Percentiles rank a stretch among this genome's conserved stretches.
Conservation (phyloP, 495 filamentous ascomycete species). For the Penicillium antarcticum region DNA sequence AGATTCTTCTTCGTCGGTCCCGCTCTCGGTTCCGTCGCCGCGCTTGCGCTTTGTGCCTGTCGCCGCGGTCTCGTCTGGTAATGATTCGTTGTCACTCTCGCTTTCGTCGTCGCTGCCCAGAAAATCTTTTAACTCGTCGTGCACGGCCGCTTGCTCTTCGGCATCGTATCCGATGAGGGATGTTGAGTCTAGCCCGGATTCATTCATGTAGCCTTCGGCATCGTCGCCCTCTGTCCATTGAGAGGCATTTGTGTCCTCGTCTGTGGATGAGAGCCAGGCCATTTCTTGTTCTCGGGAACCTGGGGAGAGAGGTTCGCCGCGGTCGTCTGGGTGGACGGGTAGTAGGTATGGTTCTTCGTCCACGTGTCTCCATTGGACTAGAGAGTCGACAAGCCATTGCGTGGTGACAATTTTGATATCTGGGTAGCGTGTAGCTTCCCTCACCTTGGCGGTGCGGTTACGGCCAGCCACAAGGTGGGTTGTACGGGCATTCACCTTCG, state of each 20-base stretch:
- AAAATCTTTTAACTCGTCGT: constrained; percentile 77
- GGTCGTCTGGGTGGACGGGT: constrained; percentile 59
- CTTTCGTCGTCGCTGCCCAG: constrained; percentile 64
- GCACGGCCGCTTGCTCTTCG: constrained; percentile 49
- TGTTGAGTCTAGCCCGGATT: constrained; percentile 26
- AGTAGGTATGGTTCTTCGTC: constrained; percentile 74
- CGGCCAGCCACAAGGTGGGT: constrained; percentile 71
- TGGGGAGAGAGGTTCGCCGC: constrained; percentile 39
- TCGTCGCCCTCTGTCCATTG: constrained; percentile 37
- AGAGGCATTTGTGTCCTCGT: constrained; percentile 41
- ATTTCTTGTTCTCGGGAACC: constrained; percentile 33
- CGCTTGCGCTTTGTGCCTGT: constrained; percentile 42
- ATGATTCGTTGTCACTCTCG: constrained; percentile 44
- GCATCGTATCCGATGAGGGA: constrained; percentile 42
- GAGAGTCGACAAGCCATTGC: constrained; percentile 81
- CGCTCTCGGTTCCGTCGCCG: constrained; percentile 29
- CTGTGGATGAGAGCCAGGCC: constrained; percentile 39
- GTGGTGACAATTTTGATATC: constrained; percentile 85
- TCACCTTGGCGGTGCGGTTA: constrained; percentile 86
- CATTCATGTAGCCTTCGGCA: constrained; percentile 44
- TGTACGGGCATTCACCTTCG: constrained; percentile 53
- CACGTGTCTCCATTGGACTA: constrained; percentile 72
- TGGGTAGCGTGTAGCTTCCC: constrained; percentile 66
- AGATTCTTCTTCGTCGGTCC: constrained; percentile 27
- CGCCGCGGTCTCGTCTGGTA: constrained; percentile 23